phyloP scores from a whole-genome alignment of 371 early-diverging fungal species.

The Actinomucor elegans region DNA sequence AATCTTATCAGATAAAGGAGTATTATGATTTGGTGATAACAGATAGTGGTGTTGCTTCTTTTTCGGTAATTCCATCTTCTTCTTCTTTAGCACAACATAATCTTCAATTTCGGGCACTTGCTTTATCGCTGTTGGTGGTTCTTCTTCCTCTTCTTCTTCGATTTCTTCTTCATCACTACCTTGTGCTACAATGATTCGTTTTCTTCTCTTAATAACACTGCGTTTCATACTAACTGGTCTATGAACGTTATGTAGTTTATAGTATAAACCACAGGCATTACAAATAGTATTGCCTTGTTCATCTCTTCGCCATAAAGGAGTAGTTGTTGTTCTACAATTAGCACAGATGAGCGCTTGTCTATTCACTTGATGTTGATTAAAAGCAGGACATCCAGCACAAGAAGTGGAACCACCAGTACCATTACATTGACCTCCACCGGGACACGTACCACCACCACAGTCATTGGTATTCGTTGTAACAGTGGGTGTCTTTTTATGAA shows the following conservation, averaged over 20 bases:
- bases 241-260: slow-evolving; percentile 78
- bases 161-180: slow-evolving; percentile 16
- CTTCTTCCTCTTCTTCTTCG: background rate
- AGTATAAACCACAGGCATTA: slow-evolving; percentile 90
- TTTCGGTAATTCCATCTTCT: background rate
- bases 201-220: slow-evolving; percentile 82
- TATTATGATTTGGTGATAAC: background rate
- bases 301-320: slow-evolving; percentile 91
- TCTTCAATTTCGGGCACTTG: slow-evolving; percentile 36
- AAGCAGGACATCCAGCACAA: slow-evolving; percentile 76
- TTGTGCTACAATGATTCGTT: slow-evolving; percentile 58
- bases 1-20: slow-evolving; percentile 10
- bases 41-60: background rate
- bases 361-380: slow-evolving; percentile 63
- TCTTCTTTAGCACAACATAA: slow-evolving; percentile 13
- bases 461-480: slow-evolving; percentile 1
- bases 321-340: slow-evolving; percentile 81
- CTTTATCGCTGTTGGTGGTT: background rate
- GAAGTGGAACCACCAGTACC: slow-evolving; percentile 70
- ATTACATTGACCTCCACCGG: slow-evolving; percentile 76
- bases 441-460: slow-evolving; percentile 55
- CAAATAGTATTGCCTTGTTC: slow-evolving; percentile 78
- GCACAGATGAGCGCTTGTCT: slow-evolving; percentile 65
- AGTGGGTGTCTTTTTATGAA: slow-evolving; percentile 6
- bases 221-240: slow-evolving; percentile 83